Base-by-base conservation (phyloP, 1,284 basidiomycete genomes). In the Schizophyllum commune region DNA sequence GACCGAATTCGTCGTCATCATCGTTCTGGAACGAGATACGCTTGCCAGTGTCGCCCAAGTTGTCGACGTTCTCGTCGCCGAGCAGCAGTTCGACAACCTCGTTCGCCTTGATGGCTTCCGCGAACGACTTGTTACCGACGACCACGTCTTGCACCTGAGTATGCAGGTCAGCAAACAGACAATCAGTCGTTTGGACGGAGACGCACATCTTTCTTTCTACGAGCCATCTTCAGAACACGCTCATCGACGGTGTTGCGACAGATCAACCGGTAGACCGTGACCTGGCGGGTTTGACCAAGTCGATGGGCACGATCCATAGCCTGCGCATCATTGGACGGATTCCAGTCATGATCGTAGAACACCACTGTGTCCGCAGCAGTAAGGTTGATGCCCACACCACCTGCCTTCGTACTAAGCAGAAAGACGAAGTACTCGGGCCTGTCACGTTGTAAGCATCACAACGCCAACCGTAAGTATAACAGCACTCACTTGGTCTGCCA, bases 331-430 rank as follows among this genome's bases (percentile, higher is more conserved):
- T 99, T 99, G 32, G 94, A 96, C 15, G 96, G 97, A 73, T 99
- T 99, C 97, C 97, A 99, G 71, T 99, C 97, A 70, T 97, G 95
- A 72, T 99, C 97, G 73, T 98, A 98, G 75, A 99, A 99, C 61
- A 99, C 79, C 65, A 99, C 97, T 1, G 97, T 98, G 71, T 98
- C 95, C 2, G 97, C 97, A 1, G 96, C 96, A 1, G 96, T 99
- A 61, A 99, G 77, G 73, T 99, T 99, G 81, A 99, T 99, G 70
- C 97, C 97, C 61, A 99, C 79, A 64, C 97, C 97, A 74, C 97
- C 97, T 22, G 97, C 97, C 61, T 96, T 86, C 0, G 97, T 99
- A 72, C 94, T 97, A 52, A 99, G 84, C 66, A 98, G 80, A 80
- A 98, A 98, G 58, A 98, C 84, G 71, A 98, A 98, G 63, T 97